Conservation (phyloP, 2,329 filamentous ascomycete genomes). For the Shiraia bambusicola region DNA sequence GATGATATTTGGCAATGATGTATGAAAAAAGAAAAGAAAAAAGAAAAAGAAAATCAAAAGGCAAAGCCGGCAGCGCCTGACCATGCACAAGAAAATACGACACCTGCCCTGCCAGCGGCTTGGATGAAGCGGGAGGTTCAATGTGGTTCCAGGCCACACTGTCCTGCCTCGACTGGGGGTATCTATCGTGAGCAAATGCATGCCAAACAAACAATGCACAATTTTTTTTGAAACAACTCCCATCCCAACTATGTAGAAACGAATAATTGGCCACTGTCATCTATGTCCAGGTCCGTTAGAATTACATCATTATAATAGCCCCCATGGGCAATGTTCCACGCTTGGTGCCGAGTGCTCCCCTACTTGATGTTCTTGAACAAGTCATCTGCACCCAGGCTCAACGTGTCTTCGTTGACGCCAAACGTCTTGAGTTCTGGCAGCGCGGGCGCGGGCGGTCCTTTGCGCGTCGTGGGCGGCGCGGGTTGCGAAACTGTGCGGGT, state of each 20-base stretch:
- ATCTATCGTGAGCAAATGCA: conserved; percentile 44
- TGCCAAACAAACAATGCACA: conserved; percentile 37
- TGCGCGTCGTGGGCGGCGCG: conserved; percentile 23
- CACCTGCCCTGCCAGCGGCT: conserved; percentile 20
- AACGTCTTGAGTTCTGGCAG: conserved; percentile 43
- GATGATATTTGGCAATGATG: background rate
- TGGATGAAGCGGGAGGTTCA: conserved; percentile 6
- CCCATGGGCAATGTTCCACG: conserved; percentile 2
- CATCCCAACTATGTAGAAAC: conserved; percentile 20
- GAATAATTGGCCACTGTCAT: conserved; percentile 35
- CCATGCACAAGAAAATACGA: conserved; percentile 24
- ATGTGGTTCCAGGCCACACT: conserved; percentile 15
- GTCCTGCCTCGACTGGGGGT: conserved; percentile 37
- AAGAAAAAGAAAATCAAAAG: conserved; percentile 13
- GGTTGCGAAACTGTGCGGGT: conserved; percentile 21
- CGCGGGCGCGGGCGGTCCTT: conserved; percentile 44
- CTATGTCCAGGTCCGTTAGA: conserved; percentile 33
- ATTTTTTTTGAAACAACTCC: conserved; percentile 35
- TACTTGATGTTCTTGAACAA: conserved; percentile 47
- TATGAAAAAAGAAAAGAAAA: conserved; percentile 5
- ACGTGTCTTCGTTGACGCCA: conserved; percentile 37
- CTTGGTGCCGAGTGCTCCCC: conserved; percentile 3
- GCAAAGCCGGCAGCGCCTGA: conserved; percentile 7
- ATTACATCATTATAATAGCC: conserved; percentile 25
- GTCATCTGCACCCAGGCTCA: conserved; percentile 40